phyloP scores from a whole-genome alignment of 257 asterid genomes.

The Rhazya stricta region DNA sequence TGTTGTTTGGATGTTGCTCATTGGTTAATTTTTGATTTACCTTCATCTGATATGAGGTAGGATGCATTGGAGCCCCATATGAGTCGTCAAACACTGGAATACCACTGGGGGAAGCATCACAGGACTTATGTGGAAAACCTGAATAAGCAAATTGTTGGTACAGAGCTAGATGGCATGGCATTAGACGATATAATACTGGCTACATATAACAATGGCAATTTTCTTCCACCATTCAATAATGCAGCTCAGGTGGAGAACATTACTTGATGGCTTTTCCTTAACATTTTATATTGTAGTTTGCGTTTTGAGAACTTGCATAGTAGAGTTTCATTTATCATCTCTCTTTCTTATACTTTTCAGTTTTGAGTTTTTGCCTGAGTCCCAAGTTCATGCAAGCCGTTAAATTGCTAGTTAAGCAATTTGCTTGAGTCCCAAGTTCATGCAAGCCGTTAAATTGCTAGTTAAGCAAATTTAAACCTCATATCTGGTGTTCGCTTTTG shows the following conservation, averaged over 20 bases:
- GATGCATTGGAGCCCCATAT: slow-evolving; percentile 91
- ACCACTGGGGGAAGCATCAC: slow-evolving; percentile 99
- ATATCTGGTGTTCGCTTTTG: too few species aligned
- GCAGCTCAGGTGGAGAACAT: slow-evolving; percentile 78
- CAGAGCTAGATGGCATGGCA: slow-evolving; percentile 60
- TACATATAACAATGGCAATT: slow-evolving; percentile 77
- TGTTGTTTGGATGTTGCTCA: neutral
- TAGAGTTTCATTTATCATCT: neutral
- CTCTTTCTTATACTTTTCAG: neutral
- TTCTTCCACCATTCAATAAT: slow-evolving; percentile 88
- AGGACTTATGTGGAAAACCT: slow-evolving; percentile 81
- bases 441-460: neutral
- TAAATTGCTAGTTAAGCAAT: neutral
- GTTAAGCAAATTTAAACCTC: neutral
- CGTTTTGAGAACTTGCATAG: neutral
- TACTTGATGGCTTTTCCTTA: neutral
- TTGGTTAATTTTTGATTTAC: slow-evolving; percentile 1
- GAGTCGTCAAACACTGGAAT: slow-evolving; percentile 82
- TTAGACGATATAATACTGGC: slow-evolving; percentile 60
- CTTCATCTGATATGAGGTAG: slow-evolving; percentile 31
- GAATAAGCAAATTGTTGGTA: slow-evolving; percentile 85
- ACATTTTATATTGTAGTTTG: neutral
- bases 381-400: neutral
- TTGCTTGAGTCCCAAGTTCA: neutral
- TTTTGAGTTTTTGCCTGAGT: neutral